A percentile compares a stretch with the other conserved stretches of the same genome.
phyloP scores from a whole-genome alignment of 2,329 filamentous ascomycete species.

The Pestalotiopsis sp. region DNA sequence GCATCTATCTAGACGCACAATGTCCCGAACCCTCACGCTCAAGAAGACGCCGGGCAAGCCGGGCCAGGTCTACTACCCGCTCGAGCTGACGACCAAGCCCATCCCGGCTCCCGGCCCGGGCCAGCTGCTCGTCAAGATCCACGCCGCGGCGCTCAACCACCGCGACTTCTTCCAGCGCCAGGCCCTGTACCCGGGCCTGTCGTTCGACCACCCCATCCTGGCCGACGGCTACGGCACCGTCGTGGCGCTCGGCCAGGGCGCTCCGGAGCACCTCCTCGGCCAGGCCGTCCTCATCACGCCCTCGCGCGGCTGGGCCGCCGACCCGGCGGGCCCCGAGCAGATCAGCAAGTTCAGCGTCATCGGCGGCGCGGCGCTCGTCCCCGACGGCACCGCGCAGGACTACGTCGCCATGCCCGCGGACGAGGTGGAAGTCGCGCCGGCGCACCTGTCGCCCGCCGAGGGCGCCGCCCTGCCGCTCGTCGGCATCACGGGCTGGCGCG shows the following conservation, averaged over 20 bases:
- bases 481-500: conserved; percentile 87
- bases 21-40: conserved; percentile 64
- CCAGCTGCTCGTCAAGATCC: conserved; percentile 76
- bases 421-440: conserved; percentile 78
- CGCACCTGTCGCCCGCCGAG: conserved; percentile 72
- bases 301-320: conserved; percentile 74
- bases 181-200: conserved; percentile 84
- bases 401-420: conserved; percentile 68
- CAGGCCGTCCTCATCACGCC: conserved; percentile 81
- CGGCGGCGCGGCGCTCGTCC: conserved; percentile 68
- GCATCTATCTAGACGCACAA: conserved; percentile 26
- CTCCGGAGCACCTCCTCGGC: conserved; percentile 52
- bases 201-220: conserved; percentile 77
- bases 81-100: conserved; percentile 63
- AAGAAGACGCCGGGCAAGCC: conserved; percentile 79
- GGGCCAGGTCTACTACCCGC: conserved; percentile 85
- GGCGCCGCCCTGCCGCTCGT: conserved; percentile 84
- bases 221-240: conserved; percentile 84
- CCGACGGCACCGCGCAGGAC: conserved; percentile 73
- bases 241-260: conserved; percentile 61
- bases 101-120: conserved; percentile 64
- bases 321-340: conserved; percentile 74
- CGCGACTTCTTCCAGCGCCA: conserved; percentile 94
- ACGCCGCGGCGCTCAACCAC: conserved; percentile 87
- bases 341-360: conserved; percentile 61